phyloP scores from a whole-genome alignment of 768 basidiomycete species.

The Serendipita vermifera region DNA sequence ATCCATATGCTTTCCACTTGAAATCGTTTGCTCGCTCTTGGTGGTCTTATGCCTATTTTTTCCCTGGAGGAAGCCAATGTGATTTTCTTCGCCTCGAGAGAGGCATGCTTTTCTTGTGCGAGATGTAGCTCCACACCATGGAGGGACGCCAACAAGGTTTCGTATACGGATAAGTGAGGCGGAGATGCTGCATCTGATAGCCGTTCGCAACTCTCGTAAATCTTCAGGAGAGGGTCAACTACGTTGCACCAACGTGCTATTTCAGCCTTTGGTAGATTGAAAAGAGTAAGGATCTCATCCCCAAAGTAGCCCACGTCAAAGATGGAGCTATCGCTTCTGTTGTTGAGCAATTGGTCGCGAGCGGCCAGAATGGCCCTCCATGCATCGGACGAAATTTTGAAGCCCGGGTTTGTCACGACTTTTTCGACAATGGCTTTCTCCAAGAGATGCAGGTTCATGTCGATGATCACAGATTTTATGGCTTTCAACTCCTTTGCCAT shows the following conservation, averaged over 20 bases:
- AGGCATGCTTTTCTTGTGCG: conserved; percentile 25
- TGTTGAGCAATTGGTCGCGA: background rate
- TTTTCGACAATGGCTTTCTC: too few species aligned
- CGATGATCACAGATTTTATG: conserved; percentile 20
- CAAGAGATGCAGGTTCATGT: conserved; percentile 18
- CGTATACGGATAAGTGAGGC: conserved; percentile 47
- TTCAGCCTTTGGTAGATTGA: too few species aligned
- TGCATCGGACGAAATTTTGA: too few species aligned
- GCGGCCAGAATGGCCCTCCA: too few species aligned
- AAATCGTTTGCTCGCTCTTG: conserved; percentile 46
- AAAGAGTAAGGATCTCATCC: too few species aligned
- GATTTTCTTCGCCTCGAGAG: conserved; percentile 32
- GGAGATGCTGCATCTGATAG: conserved; percentile 33
- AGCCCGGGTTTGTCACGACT: too few species aligned
- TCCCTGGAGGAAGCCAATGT: conserved; percentile 40
- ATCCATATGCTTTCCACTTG: conserved; percentile 47
- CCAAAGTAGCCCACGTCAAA: too few species aligned
- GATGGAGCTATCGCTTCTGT: conserved; percentile 14
- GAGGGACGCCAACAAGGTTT: conserved; percentile 42
- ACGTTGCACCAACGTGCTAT: conserved; percentile 37
- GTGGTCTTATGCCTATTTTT: conserved; percentile 43
- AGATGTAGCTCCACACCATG: conserved; percentile 35
- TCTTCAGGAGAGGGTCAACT: conserved; percentile 25
- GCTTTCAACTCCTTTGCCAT: conserved; percentile 34
- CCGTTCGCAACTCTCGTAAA: conserved; percentile 33